Evolutionary conservation across 2,329 filamentous ascomycete genomes (phyloP).

Genomic region (Calonectria crousiana): DNA sequence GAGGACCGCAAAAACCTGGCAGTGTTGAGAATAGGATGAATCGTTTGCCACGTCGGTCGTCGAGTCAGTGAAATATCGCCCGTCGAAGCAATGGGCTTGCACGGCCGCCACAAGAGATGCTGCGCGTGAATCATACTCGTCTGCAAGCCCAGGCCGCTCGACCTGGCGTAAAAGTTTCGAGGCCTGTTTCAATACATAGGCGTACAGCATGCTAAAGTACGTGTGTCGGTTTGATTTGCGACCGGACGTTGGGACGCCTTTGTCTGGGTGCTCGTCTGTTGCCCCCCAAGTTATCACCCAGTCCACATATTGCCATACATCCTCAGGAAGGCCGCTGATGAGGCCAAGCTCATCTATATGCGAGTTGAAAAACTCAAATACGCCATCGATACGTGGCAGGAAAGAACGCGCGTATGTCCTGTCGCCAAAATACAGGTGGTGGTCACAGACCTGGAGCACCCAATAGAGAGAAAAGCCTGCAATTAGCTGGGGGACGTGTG

Average conservation of each 20-base stretch:
- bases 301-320: slow-evolving; percentile 53
- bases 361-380: slow-evolving; percentile 47
- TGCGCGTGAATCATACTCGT: slow-evolving; percentile 47
- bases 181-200: slow-evolving; percentile 49
- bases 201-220: slow-evolving; percentile 48
- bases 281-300: slow-evolving; percentile 44
- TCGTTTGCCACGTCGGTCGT: slow-evolving; percentile 45
- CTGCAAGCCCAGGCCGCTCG: slow-evolving; percentile 47
- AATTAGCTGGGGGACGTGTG: slow-evolving; percentile 51
- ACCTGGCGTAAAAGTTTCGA: slow-evolving; percentile 48
- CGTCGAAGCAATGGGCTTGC: slow-evolving; percentile 48
- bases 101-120: slow-evolving; percentile 40
- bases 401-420: slow-evolving; percentile 44
- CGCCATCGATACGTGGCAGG: slow-evolving; percentile 48
- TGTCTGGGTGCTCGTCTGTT: slow-evolving; percentile 27
- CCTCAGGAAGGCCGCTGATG: slow-evolving; percentile 33
- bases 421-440: slow-evolving; percentile 52
- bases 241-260: slow-evolving; percentile 53
- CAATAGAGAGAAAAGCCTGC: slow-evolving; percentile 54
- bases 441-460: slow-evolving; percentile 52
- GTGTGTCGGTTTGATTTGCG: slow-evolving; percentile 49
- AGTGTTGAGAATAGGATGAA: slow-evolving; percentile 49
- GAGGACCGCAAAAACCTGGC: slow-evolving; percentile 52
- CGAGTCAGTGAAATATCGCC: slow-evolving; percentile 50
- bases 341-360: slow-evolving; percentile 32